Evolutionary conservation across 2,329 filamentous ascomycete genomes (phyloP), one percentile per base, ranked within the genome.

Genomic region (Coniochaeta pulveracea): DNA sequence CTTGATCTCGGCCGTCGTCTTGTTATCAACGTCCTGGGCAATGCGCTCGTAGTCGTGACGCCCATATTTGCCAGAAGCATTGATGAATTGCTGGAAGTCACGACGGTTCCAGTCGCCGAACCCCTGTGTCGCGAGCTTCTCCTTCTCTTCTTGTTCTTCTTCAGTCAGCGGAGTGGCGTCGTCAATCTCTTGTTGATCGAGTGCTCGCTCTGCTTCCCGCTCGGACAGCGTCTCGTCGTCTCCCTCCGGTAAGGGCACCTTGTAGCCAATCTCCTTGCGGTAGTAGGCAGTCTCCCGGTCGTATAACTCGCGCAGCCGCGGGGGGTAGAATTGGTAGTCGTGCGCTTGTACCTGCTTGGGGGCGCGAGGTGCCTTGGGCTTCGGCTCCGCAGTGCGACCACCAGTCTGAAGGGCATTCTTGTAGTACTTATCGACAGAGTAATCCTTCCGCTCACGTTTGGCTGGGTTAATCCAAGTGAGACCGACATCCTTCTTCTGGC

Each of bases 361-460:
- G 8, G 91, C 85, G 36, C 88, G 78, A n/a, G 91, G 93, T 14
- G 91, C 85, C 59, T 94, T 94, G 7, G 89, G 88, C 56, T 95
- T 95, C 17, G 83, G 72, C 40, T 95, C 86, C 24, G 85, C 78
- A 16, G 77, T 80, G 28, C 78, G 72, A 22, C 80, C 76, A 56
- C 85, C 77, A 34, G 84, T 91, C 22, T 74, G 70, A 50, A 98
- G 72, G 8, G 86, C 85, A 48, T 93, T 80, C 43, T 89, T 81
- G 61, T 96, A 98, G 61, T 98, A 98, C 57, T 95, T 93, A 55
- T 98, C 93, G 64, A 98, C 94, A 1, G 89, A 95, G 55, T 98
- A 98, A 51, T 96, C 89, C 57, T 96, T 98, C 49, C 91, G 84
- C 61, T 98, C 93, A 57, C 91, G 88, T 67, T 98, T 98, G 11